phyloP scores from a whole-genome alignment of 371 early-diverging fungal species.

The Actinomortierella wolfii region DNA sequence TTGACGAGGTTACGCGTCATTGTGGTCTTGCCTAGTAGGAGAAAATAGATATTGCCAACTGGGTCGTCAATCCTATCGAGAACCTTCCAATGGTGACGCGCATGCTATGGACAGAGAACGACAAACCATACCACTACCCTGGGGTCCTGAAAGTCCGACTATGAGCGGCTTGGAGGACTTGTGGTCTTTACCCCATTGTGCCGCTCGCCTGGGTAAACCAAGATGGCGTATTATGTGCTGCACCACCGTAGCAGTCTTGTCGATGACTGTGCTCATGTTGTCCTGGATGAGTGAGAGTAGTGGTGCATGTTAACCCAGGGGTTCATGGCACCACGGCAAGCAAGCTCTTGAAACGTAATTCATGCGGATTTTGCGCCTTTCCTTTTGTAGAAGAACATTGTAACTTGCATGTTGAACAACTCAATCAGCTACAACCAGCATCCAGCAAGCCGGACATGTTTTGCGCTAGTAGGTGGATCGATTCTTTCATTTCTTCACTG shows the following conservation, averaged over 20 bases:
- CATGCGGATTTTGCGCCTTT: too few relatives aligned
- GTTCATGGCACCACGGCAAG: too few relatives aligned
- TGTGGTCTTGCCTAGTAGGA: constrained; percentile 65
- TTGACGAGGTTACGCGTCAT: constrained; percentile 57
- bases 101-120: neutral
- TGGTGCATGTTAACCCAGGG: too few relatives aligned
- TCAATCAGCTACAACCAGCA: too few relatives aligned
- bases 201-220: constrained; percentile 20
- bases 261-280: constrained; percentile 19
- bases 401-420: too few relatives aligned
- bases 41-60: neutral
- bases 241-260: constrained; percentile 33
- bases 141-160: constrained; percentile 79
- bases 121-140: constrained; percentile 66
- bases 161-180: constrained; percentile 57
- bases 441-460: constrained; percentile 44
- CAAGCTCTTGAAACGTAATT: too few relatives aligned
- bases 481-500: neutral
- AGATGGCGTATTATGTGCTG: constrained; percentile 34
- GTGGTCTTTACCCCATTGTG: constrained; percentile 18
- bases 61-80: constrained; percentile 4
- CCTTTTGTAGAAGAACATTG: too few relatives aligned
- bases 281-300: neutral
- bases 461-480: constrained; percentile 55
- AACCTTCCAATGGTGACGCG: too few relatives aligned